Percentiles rank a stretch among this genome's conserved stretches.
phyloP scores from a whole-genome alignment of 441 rosid genomes.

The Flueggea neowawraea region DNA sequence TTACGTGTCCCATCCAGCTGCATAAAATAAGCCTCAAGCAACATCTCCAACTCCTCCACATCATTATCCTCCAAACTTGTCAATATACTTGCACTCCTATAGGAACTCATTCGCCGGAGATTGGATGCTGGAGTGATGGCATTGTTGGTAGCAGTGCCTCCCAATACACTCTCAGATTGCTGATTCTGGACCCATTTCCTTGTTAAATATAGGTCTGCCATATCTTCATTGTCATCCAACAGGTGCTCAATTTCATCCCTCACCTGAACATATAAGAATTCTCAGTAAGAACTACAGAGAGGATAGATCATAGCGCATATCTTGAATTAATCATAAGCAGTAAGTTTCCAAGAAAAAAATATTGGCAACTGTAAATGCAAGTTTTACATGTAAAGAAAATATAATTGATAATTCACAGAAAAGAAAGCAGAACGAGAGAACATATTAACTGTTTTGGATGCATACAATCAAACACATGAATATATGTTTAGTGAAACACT shows the following conservation, averaged over 20 bases:
- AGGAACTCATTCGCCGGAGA: constrained; percentile 52
- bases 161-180: constrained; percentile 64
- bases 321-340: too few relatives aligned
- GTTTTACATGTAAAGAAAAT: too few relatives aligned
- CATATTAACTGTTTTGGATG: too few relatives aligned
- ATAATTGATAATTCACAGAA: too few relatives aligned
- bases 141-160: constrained; percentile 43
- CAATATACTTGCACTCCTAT: constrained; percentile 62
- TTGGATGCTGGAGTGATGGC: constrained; percentile 24
- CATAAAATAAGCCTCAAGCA: constrained; percentile 95
- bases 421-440: too few relatives aligned
- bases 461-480: too few relatives aligned
- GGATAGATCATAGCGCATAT: neutral
- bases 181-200: constrained; percentile 83
- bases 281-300: neutral
- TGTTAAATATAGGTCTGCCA: constrained; percentile 81
- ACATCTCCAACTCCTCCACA: constrained; percentile 93
- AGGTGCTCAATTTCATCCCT: constrained; percentile 95
- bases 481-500: too few relatives aligned
- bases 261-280: constrained; percentile 41
- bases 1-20: constrained; percentile 93
- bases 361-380: too few relatives aligned
- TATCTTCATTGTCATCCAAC: constrained; percentile 88
- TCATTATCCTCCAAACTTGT: constrained; percentile 60
- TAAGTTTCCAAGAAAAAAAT: too few relatives aligned